Percentiles rank a stretch among this genome's conserved stretches.
Evolutionary conservation across 805 yeast species (phyloP).

Genomic region (Teunomyces aglyptinius): DNA sequence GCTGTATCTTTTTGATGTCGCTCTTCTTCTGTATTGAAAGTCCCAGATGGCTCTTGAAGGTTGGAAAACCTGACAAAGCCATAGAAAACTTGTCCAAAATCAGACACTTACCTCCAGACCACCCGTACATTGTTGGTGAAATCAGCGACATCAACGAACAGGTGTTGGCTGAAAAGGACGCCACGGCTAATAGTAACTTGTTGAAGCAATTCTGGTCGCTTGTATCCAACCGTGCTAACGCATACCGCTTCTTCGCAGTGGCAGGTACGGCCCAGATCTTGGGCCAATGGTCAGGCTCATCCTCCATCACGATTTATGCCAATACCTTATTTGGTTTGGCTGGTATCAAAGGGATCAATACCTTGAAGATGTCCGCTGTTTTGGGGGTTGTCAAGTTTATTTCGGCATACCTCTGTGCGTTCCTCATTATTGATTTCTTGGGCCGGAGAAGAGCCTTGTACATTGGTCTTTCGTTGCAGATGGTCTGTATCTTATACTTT

Average conservation of each 20-base stretch:
- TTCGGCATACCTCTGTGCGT: constrained; percentile 21
- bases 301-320: constrained; percentile 25
- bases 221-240: constrained; percentile 15
- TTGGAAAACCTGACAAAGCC: constrained; percentile 17
- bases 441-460: constrained; percentile 21
- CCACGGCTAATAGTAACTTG: constrained; percentile 13
- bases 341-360: constrained; percentile 18
- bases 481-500: constrained; percentile 16
- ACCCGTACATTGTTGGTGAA: constrained; percentile 22
- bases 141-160: constrained; percentile 22
- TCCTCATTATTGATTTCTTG: constrained; percentile 22
- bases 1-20: constrained; percentile 18
- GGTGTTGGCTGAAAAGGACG: constrained; percentile 19
- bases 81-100: constrained; percentile 17
- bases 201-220: constrained; percentile 15
- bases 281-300: constrained; percentile 27
- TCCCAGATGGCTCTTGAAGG: constrained; percentile 24
- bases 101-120: constrained; percentile 21
- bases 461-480: constrained; percentile 19
- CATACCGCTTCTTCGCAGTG: constrained; percentile 21
- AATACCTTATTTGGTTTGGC: constrained; percentile 20
- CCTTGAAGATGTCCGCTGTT: constrained; percentile 23
- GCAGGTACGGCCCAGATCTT: constrained; percentile 17
- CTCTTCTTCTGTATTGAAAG: constrained; percentile 19
- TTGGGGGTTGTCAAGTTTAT: constrained; percentile 24